Percentiles rank a stretch among this genome's conserved stretches.
Conservation (phyloP, 805 yeast genomes). For the Cyberlindnera saturnus region DNA sequence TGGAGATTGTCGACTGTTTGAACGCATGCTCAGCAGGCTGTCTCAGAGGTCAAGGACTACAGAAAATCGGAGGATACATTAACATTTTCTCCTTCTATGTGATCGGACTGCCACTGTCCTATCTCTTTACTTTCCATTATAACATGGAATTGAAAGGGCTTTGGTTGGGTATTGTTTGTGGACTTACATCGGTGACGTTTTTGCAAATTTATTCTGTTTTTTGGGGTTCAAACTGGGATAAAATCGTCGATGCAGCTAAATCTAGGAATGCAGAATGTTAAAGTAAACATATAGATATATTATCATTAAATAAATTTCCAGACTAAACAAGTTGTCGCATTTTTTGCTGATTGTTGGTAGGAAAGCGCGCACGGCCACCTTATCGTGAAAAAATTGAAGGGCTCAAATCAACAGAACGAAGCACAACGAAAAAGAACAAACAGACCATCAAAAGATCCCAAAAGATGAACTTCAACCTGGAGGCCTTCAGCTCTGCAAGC, state of each 20-base stretch:
- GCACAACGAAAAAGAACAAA: no score
- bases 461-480: background rate
- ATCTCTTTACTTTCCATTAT: conserved; percentile 46
- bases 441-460: background rate
- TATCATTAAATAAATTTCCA: no score
- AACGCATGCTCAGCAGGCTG: conserved; percentile 77
- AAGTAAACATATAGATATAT: no score
- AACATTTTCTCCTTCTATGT: conserved; percentile 65
- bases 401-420: no score
- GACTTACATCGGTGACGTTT: conserved; percentile 42
- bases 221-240: conserved; percentile 46
- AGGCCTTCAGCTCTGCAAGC: background rate
- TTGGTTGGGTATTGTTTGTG: conserved; percentile 73
- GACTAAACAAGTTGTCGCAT: no score
- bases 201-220: conserved; percentile 44
- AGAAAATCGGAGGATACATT: conserved; percentile 66
- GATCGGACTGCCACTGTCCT: conserved; percentile 66
- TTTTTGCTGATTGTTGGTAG: no score
- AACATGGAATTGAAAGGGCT: conserved; percentile 53
- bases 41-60: conserved; percentile 81
- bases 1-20: conserved; percentile 65
- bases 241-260: conserved; percentile 40
- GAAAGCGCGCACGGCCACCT: no score
- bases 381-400: no score
- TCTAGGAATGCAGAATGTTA: conserved; percentile 23